Base-by-base conservation (phyloP, 805 yeast genomes). In the Candida easanensis region DNA sequence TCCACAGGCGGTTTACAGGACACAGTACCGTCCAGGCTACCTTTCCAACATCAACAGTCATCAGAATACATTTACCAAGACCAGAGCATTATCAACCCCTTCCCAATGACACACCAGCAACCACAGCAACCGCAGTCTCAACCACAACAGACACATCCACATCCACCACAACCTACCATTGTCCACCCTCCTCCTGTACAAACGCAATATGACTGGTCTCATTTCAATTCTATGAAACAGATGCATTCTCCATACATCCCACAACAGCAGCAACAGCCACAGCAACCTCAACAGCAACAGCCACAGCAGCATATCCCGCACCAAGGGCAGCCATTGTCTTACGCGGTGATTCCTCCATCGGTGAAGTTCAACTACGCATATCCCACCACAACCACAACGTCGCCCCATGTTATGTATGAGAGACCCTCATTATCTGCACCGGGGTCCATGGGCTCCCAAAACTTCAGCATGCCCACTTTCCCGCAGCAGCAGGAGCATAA, bases 61-160 rank as follows among this genome's bases (percentile, higher is more conserved):
- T 16, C 32, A 9, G 36, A 23, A 15, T 19, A 28, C 14, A 21
- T 28, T 26, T 42, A 42, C 19, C 41, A 33, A 36, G 41, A 38
- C 16, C 40, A 37, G 35, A 4, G 9, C 14, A 19, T 36, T 16
- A 32, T 38, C 18, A 32, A 32, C 25, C 26, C 41, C 4, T 38
- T 27, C 25, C 8, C 33, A 18, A 15, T 36, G 23, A 7, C 34
- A 9, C 14, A 18, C 21, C 34, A 31, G 39, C 34, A 13, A 8
- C 43, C 37, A 7, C 43, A 33, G 15, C 46, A 21, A 28, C 45
- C 25, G 19, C 41, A 27, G 9, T 47, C 31, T 13, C 37, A 27
- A 14, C 48, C 38, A 18, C 34, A 33, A 16, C 49, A 33, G 10
- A 22, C 31, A 17, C 21, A 17, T 10, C 30, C 30, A 15, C 46